A percentile compares a stretch with the other conserved stretches of the same genome.
These are phyloP conservation scores for Meyerozyma elateridarum DNA, from an alignment of 1,139 yeast species.

Conservation along the genomic window DNA sequence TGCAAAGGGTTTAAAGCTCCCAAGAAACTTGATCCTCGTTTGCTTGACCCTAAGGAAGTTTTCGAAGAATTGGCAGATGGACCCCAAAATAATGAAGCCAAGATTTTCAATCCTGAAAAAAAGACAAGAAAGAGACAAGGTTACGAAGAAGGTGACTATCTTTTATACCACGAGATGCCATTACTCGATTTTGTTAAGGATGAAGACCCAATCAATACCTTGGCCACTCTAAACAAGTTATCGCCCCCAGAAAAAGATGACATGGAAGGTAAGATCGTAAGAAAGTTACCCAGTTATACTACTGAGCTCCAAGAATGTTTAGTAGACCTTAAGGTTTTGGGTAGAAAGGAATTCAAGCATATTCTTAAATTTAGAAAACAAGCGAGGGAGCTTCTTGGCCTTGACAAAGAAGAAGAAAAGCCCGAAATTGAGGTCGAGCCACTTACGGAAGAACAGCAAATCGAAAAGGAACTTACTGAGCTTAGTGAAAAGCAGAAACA, in stretches of 20 bases:
- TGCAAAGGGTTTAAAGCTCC: constrained; percentile 97
- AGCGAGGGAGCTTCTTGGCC: constrained; percentile 72
- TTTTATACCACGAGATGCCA: constrained; percentile 68
- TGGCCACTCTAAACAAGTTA: constrained; percentile 69
- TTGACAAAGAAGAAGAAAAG: constrained; percentile 50
- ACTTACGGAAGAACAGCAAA: constrained; percentile 83
- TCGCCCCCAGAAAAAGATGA: constrained; percentile 48
- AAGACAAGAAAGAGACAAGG: constrained; percentile 91
- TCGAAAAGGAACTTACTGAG: constrained; percentile 77
- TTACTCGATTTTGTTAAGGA: constrained; percentile 74
- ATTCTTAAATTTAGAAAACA: constrained; percentile 84
- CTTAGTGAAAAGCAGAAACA: constrained; percentile 68
- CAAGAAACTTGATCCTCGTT: constrained; percentile 85
- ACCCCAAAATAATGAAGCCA: constrained; percentile 81
- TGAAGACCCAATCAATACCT: constrained; percentile 78
- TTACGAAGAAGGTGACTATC: constrained; percentile 91
- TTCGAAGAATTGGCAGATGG: constrained; percentile 86
- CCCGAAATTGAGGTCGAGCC: constrained; percentile 58
- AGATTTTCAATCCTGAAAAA: constrained; percentile 89
- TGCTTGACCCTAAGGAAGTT: constrained; percentile 87
- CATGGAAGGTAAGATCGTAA: constrained; percentile 68
- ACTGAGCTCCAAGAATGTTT: constrained; percentile 76
- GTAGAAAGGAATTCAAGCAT: constrained; percentile 85
- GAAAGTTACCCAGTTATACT: constrained; percentile 70
- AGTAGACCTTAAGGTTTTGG: constrained; percentile 87